Base-by-base conservation (phyloP, 1,284 basidiomycete species). In the Cutaneotrichosporon cavernicola region DNA sequence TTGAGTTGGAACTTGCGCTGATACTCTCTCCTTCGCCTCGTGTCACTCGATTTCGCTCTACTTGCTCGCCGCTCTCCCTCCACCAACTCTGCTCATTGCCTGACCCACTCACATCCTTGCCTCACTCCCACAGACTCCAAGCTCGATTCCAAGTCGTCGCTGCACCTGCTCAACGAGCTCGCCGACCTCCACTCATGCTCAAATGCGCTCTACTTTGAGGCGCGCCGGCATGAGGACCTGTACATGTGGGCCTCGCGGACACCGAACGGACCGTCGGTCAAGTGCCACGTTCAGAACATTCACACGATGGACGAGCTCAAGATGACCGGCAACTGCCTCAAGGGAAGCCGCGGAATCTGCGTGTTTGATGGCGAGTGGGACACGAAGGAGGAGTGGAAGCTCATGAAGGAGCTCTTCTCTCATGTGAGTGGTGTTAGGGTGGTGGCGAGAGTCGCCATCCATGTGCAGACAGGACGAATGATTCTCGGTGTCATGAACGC, bases 291-390 rank as follows among this genome's bases (percentile, higher is more conserved):
- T 22, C 94, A 98, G 81, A 99, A 99, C 80, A 86, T 97, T 63
- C 97, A 99, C 81, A 99, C 97, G 49, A 99, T 99, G 97, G 97
- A 99, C 82, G 97, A 99, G 81, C 85, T 99, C 72, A 99, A 99
- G 83, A 92, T 99, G 95, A 97, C 95, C 4, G 97, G 97, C 30
- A 99, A 99, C 80, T 99, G 97, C 80, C 82, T 99, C 71, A 97
- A 97, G 82, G 97, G 97, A 16, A 92, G 90, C 71, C 84, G 97
- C 61, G 96, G 95, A 1, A 83, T 99, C 61, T 83, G 98, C 67
- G 92, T 90, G 74, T 99, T 99, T 79, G 95, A 97, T 81, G 87
- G 89, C 70, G 87, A 85, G 53, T 99, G 99, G 81, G 93, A 98
- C 64, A 86, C 90, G 60, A 92, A 93, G 76, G 96, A 96, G 87